A percentile compares a stretch with the other conserved stretches of the same genome.
phyloP scores from a whole-genome alignment of 345 rosid genomes.

The Gossypium longicalyx region DNA sequence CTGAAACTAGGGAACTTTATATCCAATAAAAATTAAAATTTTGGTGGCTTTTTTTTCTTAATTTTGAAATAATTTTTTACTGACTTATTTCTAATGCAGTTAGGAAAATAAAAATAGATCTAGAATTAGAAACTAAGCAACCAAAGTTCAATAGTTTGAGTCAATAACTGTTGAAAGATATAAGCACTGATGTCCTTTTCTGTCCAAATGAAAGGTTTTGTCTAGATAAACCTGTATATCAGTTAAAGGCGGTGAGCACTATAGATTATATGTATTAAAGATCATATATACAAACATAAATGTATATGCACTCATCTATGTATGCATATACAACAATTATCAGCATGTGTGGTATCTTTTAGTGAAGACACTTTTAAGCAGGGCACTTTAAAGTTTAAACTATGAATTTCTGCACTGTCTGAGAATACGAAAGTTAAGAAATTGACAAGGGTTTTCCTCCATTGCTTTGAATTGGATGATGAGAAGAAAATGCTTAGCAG shows the following conservation, averaged over 20 bases:
- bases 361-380: background rate
- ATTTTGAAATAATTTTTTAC: background rate
- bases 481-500: background rate
- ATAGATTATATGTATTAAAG: background rate
- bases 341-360: background rate
- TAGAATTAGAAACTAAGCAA: conserved; percentile 1
- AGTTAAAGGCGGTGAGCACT: background rate
- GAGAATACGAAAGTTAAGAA: background rate
- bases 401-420: background rate
- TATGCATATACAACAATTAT: background rate
- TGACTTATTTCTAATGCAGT: background rate
- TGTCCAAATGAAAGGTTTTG: background rate
- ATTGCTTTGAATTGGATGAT: conserved; percentile 1
- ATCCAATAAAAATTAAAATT: background rate
- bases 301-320: background rate
- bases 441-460: background rate
- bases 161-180: background rate
- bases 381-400: background rate
- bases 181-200: background rate
- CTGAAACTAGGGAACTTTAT: conserved; percentile 2
- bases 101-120: background rate
- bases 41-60: no score
- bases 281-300: background rate
- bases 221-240: background rate
- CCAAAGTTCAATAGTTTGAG: background rate